phyloP scores from a whole-genome alignment of 768 basidiomycete genomes.

The Russula virescens region DNA sequence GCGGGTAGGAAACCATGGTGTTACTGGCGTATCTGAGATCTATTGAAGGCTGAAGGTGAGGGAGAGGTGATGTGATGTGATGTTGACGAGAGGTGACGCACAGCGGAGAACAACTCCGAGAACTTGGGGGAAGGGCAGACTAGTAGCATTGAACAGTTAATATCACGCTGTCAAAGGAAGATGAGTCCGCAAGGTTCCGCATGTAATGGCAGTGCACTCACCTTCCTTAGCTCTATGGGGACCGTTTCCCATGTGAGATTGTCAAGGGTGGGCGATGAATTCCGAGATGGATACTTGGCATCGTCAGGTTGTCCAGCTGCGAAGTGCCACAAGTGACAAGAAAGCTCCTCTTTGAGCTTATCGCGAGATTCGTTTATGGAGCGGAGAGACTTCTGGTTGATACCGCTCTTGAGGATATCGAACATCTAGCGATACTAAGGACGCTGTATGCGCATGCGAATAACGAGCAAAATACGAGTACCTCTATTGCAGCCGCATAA shows the following conservation, averaged over 20 bases:
- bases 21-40: slow-evolving; percentile 1
- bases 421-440: slow-evolving; percentile 20
- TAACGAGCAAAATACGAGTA: background rate
- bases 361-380: slow-evolving; percentile 12
- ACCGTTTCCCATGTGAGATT: slow-evolving; percentile 20
- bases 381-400: slow-evolving; percentile 16
- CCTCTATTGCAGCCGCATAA: slow-evolving; percentile 24
- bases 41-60: slow-evolving; percentile 10
- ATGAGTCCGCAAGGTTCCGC: slow-evolving; percentile 2
- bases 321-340: slow-evolving; percentile 22
- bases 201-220: slow-evolving; percentile 3
- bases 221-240: slow-evolving; percentile 20
- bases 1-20: slow-evolving; percentile 21
- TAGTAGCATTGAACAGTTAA: slow-evolving; percentile 22
- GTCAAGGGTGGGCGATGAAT: slow-evolving; percentile 18
- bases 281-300: slow-evolving; percentile 17
- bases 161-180: slow-evolving; percentile 15
- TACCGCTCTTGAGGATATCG: slow-evolving; percentile 15
- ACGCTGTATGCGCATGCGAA: background rate
- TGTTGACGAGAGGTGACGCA: slow-evolving; percentile 11
- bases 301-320: slow-evolving; percentile 23
- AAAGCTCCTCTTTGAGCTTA: slow-evolving; percentile 14
- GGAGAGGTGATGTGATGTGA: slow-evolving; percentile 10
- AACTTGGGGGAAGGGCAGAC: slow-evolving; percentile 20
- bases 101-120: slow-evolving; percentile 17